These are phyloP conservation scores for Mucor racemosus DNA, from an alignment of 371 early-diverging fungal genomes.

Conservation along the genomic window DNA sequence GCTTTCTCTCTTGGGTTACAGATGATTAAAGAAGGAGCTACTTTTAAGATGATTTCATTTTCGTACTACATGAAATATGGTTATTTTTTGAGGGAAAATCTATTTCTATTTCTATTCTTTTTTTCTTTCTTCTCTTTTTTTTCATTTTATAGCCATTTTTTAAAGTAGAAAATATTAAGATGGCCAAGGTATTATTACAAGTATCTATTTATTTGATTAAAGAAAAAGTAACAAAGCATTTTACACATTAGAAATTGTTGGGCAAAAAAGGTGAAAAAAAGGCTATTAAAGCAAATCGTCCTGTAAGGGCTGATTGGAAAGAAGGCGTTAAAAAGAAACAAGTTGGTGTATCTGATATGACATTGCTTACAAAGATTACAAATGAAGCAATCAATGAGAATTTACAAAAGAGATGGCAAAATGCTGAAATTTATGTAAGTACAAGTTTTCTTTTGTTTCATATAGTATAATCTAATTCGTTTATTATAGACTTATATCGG, in stretches of 20 bases:
- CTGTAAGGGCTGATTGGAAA: slow-evolving; percentile 83
- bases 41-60: slow-evolving; percentile 4
- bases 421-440: slow-evolving; percentile 83
- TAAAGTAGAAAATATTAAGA: not conserved
- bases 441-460: not conserved
- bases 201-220: no score
- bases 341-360: slow-evolving; percentile 89
- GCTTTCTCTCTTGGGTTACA: not conserved
- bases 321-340: slow-evolving; percentile 83
- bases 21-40: not conserved
- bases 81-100: slow-evolving; percentile 2
- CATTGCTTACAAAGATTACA: slow-evolving; percentile 83
- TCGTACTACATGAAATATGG: not conserved
- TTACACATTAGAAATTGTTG: not conserved
- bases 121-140: not conserved
- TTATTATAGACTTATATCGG: slow-evolving; percentile 81
- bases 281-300: slow-evolving; percentile 55
- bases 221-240: no score
- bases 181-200: slow-evolving; percentile 4
- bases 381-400: slow-evolving; percentile 88
- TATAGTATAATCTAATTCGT: not conserved
- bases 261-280: slow-evolving; percentile 46
- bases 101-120: slow-evolving; percentile 6
- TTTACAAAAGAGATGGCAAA: slow-evolving; percentile 81
- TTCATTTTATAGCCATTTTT: not conserved